phyloP scores from a whole-genome alignment of 1,284 basidiomycete species.

The Cutaneotrichosporon dermatis region DNA sequence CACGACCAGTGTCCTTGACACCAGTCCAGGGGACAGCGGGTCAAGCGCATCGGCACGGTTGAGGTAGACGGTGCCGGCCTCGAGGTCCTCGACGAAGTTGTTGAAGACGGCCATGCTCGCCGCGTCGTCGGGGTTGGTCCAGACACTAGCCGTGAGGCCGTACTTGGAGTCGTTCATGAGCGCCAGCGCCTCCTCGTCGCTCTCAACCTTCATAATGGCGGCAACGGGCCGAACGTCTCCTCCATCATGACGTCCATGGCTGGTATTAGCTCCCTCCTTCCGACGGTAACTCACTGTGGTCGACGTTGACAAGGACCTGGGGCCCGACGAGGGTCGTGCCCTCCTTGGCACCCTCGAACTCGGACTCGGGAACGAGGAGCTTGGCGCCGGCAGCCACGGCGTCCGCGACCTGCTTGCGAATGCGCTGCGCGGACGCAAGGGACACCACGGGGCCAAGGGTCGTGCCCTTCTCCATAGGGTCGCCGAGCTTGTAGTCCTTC shows the following conservation, averaged over 20 bases:
- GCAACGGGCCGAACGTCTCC: slow-evolving; percentile 78
- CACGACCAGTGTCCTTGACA: slow-evolving; percentile 85
- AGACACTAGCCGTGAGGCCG: slow-evolving; percentile 86
- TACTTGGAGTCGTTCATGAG: slow-evolving; percentile 97
- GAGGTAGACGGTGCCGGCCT: slow-evolving; percentile 84
- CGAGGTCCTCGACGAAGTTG: slow-evolving; percentile 65
- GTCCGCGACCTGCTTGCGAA: slow-evolving; percentile 77
- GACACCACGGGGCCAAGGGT: slow-evolving; percentile 89
- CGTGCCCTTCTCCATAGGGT: slow-evolving; percentile 68
- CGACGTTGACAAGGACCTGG: slow-evolving; percentile 78
- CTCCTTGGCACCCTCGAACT: slow-evolving; percentile 64
- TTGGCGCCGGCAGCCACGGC: slow-evolving; percentile 77
- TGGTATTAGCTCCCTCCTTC: slow-evolving; percentile 32
- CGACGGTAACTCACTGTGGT: slow-evolving; percentile 63
- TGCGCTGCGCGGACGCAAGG: slow-evolving; percentile 72
- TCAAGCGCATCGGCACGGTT: slow-evolving; percentile 88
- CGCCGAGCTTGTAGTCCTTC: slow-evolving; percentile 78
- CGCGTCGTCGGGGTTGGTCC: slow-evolving; percentile 70
- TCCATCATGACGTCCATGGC: slow-evolving; percentile 90
- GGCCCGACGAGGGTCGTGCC: slow-evolving; percentile 83
- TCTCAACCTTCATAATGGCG: slow-evolving; percentile 76
- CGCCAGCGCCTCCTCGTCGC: slow-evolving; percentile 66
- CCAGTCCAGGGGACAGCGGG: slow-evolving; percentile 88
- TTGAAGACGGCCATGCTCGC: slow-evolving; percentile 60
- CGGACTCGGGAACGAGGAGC: slow-evolving; percentile 64